These are phyloP conservation scores for Phoma herbarum DNA, from an alignment of 2,329 filamentous ascomycete species.

Conservation along the genomic window DNA sequence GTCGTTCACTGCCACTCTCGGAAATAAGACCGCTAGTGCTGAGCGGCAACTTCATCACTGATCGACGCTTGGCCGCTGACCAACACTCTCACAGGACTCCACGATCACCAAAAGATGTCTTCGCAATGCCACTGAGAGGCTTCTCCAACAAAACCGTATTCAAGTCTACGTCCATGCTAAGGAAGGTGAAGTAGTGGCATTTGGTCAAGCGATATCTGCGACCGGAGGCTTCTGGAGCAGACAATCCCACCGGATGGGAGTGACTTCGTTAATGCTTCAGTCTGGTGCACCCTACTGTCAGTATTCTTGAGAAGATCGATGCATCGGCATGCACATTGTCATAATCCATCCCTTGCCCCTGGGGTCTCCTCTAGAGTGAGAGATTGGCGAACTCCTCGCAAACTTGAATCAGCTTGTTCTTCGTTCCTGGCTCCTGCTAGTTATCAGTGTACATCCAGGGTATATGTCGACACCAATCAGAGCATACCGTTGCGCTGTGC, in stretches of 20 bases:
- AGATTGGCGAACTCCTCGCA: conserved; percentile 37
- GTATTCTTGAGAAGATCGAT: neutral
- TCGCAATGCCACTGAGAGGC: neutral
- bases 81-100: neutral
- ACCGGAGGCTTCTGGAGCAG: neutral
- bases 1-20: neutral
- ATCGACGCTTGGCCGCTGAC: conserved; percentile 13
- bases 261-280: neutral
- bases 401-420: conserved; percentile 34
- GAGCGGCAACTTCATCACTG: conserved; percentile 10
- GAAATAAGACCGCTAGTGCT: conserved; percentile 16
- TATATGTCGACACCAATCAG: neutral
- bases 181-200: neutral
- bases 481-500: conserved; percentile 40
- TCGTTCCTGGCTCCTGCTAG: conserved; percentile 37
- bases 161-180: neutral
- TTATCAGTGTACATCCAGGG: conserved; percentile 2
- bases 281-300: neutral
- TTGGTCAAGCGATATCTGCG: neutral
- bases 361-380: neutral
- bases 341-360: neutral
- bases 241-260: neutral
- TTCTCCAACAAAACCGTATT: neutral
- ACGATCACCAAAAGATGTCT: neutral
- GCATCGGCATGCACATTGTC: neutral